Evolutionary conservation across 805 yeast genomes (phyloP), one percentile per base, ranked within the genome.

Genomic region (Zygoascus biomembranicola): DNA sequence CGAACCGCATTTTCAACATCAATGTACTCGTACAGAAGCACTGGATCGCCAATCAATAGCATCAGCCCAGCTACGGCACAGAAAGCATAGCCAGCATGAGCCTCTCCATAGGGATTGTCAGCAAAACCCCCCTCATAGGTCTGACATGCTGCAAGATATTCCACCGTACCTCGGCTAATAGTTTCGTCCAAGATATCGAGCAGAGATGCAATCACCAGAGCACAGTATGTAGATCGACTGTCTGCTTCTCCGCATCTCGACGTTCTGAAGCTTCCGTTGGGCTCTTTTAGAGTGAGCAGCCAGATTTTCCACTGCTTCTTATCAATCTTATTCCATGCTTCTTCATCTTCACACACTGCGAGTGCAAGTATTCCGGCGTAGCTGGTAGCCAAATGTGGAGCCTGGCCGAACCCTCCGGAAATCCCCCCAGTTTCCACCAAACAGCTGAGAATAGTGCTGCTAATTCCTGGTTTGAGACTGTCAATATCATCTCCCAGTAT

Each of bases 121-220:
- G 90, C 89, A 69, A 92, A 87, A 0, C 99, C 99, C 23, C 99
- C 99, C 70, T 95, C 99, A 65, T 78, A 90, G 0, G 92, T 87
- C 68, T 94, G 99, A 61, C 97, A 89, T 11, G 65, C 59, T 0
- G 69, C 61, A 13, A 94, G 59, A 83, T 90, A 92, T 13, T 77
- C 77, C 2, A 73, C 77, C 0, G 81, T 76, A 5, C 78, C 79
- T 14, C 69, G 70, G 0, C 69, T 58, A 8, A 94, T 69, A 56
- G 84, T 86, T 0, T 78, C 79, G 0, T 89, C 82, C 28, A 81
- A 45, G 0, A 90, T 74, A 54, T 79, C 75, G 32, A 90, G 74
- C 53, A 90, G 62, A 0, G 85, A 74, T 0, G 94, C 89, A 3
- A 84, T 75, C 9, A 81, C 79, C n/a, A 94, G 66, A 0, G 86